Base-by-base conservation (phyloP, 176 grass and related monocot genomes). In the Juncus inflexus region DNA sequence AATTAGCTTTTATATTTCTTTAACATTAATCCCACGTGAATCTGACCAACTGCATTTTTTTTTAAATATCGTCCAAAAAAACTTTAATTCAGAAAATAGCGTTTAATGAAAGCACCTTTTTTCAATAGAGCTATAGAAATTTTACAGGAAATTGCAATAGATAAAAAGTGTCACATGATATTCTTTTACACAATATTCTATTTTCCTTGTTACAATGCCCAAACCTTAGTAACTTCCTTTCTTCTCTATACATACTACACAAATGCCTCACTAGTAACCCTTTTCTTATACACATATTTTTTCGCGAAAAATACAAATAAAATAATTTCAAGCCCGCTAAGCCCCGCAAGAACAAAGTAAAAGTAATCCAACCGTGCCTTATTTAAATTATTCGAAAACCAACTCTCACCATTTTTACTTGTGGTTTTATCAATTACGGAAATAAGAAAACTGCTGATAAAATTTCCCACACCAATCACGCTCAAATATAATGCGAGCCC, bases 351-450 rank as follows among this genome's bases (percentile, higher is more conserved):
- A 39, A 90, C 40, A 78, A 81, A 81, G 37, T 90, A 96, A 74
- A 88, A 96, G 64, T 96, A 96, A 54, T 90, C 81, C 0, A 88
- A 74, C 62, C 85, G 91, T 8, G 81, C 84, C 0, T 77, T 64
- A 83, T 96, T 96, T 13, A 86, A 58, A 39, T 86, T 83, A 35
- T 91, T 67, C 6, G 74, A 76, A 39, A 91, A 86, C 87, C 91
- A 96, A 64, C 87, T 86, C 43, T 83, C 35, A 43, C 87, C 6
- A 9, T 10, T 2, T 38, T 5, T 12, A 16, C 62, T 59, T 0
- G 72, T 96, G 28, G 12, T 64, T 68, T 76, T 76, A 42, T 90
- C 81, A 6, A 90, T 70, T 40, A 50, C 65, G 12, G 61, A 83
- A 16, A 96, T 71, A 14, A 96, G 74, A 9, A 78, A 10, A 59